Evolutionary conservation across 164 flowering plant species (phyloP).

Genomic region (Akebia trifoliata): DNA sequence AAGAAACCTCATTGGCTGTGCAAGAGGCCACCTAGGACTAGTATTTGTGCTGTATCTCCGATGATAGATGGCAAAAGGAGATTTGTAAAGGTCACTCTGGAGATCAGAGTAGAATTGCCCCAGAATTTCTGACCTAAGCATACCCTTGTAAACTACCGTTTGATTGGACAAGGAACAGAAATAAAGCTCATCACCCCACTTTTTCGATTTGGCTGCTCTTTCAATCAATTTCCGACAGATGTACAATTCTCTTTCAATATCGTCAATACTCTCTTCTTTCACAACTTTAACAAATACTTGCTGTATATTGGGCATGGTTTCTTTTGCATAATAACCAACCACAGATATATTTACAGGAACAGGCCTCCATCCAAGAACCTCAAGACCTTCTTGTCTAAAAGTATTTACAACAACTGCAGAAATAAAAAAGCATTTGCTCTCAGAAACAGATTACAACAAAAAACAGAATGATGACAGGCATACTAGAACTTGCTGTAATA

Average conservation of each 20-base stretch:
- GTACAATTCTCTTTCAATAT: conserved; percentile 94
- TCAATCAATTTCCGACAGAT: conserved; percentile 89
- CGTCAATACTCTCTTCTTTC: conserved; percentile 73
- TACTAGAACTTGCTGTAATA: no score
- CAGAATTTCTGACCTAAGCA: conserved; percentile 98
- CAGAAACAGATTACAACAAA: neutral
- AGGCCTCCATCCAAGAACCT: conserved; percentile 97
- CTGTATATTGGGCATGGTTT: conserved; percentile 88
- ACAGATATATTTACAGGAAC: conserved; percentile 79
- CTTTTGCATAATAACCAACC: conserved; percentile 85
- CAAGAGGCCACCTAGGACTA: conserved; percentile 99
- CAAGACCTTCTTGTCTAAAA: conserved; percentile 86
- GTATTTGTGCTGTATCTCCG: conserved; percentile 97
- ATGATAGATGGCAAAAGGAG: conserved; percentile 95
- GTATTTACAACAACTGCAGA: conserved; percentile 64
- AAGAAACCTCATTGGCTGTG: conserved; percentile 98
- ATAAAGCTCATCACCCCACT: conserved; percentile 89
- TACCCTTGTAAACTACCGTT: conserved; percentile 97
- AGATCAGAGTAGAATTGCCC: conserved; percentile 85
- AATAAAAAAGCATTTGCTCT: conserved; percentile 12
- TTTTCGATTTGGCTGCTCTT: conserved; percentile 47
- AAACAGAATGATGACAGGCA: neutral
- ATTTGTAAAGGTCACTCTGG: conserved; percentile 71
- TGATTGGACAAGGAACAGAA: conserved; percentile 96
- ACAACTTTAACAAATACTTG: conserved; percentile 80